Conservation (phyloP, 106 monocot species). For the Acorus gramineus region DNA sequence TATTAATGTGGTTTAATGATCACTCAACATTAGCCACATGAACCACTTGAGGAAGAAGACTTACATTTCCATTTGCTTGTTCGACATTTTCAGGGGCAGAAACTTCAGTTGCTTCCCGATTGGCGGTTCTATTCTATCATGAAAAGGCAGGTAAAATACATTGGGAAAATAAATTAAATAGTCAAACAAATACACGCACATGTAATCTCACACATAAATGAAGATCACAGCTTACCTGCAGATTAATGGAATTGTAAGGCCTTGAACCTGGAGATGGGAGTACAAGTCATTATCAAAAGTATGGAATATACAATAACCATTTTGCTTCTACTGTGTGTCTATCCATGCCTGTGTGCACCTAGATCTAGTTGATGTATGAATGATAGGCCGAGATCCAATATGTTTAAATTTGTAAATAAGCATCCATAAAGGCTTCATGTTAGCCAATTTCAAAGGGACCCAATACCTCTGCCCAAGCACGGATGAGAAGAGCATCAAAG, state of each 20-base stretch:
- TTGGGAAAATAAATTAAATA: not conserved
- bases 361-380: no score
- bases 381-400: no score
- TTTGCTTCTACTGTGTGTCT: no score
- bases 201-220: no score
- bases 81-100: slow-evolving; percentile 16
- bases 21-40: not conserved
- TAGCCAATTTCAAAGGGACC: no score
- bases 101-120: slow-evolving; percentile 12
- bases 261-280: slow-evolving; percentile 10
- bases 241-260: slow-evolving; percentile 18
- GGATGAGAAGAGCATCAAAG: no score
- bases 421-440: no score
- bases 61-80: slow-evolving; percentile 35
- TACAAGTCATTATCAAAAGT: slow-evolving; percentile 11
- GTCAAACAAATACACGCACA: not conserved
- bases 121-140: slow-evolving; percentile 40
- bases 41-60: not conserved
- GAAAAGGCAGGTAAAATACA: slow-evolving; percentile 4
- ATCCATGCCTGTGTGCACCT: no score
- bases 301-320: not conserved
- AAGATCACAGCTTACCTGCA: slow-evolving; percentile 25
- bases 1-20: not conserved
- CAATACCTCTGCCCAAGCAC: no score
- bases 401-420: no score